Base-by-base conservation (phyloP, 257 asterid species). In the Forsythia suspensa region DNA sequence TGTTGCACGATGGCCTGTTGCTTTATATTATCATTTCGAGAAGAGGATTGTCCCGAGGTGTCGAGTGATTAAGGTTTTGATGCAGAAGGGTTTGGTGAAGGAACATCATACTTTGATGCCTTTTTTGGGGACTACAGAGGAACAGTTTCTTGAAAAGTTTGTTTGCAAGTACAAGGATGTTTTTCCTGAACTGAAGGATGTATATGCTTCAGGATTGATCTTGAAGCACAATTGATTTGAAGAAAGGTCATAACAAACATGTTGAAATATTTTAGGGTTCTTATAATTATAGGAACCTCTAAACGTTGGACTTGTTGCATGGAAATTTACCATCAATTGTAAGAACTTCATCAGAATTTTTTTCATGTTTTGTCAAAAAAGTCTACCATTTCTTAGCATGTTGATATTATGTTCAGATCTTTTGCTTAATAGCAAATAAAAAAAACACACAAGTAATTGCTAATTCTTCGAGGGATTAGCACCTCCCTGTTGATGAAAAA, bases 41-140 rank as follows among this genome's bases (percentile, higher is more conserved):
- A 77, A 51, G 38, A 77, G 80, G 51, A 77, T 77, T n/a, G 34
- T 21, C 34, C 75, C 76, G 3, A 77, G 80, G n/a, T 77, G 75
- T 37, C 43, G 20, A 24, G 76, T 77, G 8, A 39, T 39, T 51
- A 37, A 12, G 18, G 24, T 46, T 51, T 69, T 77, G 75, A 48
- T 36, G 68, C 61, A 34, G 34, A 52, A 52, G 42, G 76, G 38
- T 15, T 71, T 71, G n/a, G 15, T 24, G 55, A 72, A 24, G 13
- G 63, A 52, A 52, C 21, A 52, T 15, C 63, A 52, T 46, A 72
- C 39, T 72, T 10, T 72, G 20, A 10, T 41, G 16, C 11, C 18
- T 29, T 37, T 44, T 72, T 44, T 72, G 24, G 66, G 10, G 34
- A 29, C 55, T 72, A 74, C 70, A 5, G 77, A 74, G 10, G 11